Percentiles rank a stretch among this genome's conserved stretches.
phyloP scores from a whole-genome alignment of 75 land plant genomes.

The Cupressus sempervirens region DNA sequence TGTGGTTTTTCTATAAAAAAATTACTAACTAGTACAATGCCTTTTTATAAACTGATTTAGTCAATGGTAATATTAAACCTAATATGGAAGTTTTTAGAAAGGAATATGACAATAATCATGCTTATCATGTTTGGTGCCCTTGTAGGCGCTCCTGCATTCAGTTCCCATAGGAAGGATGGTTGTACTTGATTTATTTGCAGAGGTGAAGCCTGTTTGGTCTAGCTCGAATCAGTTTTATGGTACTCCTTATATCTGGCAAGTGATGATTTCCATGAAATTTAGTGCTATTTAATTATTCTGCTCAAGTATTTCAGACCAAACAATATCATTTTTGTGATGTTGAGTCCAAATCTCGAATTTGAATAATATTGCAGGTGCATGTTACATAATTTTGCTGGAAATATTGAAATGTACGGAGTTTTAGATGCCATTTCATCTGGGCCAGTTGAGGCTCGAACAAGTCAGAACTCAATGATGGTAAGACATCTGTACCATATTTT shows the following conservation, averaged over 20 bases:
- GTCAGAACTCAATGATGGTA: conserved; percentile 71
- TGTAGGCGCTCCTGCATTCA: conserved; percentile 72
- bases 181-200: conserved; percentile 79
- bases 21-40: no score
- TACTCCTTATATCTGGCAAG: conserved; percentile 78
- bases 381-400: conserved; percentile 86
- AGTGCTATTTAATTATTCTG: neutral
- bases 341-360: conserved; percentile 4
- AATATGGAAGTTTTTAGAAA: neutral
- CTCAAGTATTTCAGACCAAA: neutral
- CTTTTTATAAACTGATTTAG: neutral
- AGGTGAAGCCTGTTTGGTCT: conserved; percentile 72
- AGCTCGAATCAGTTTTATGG: conserved; percentile 75
- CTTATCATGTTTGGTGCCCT: neutral
- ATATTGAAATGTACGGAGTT: conserved; percentile 79
- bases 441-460: conserved; percentile 60
- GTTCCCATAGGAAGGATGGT: conserved; percentile 72
- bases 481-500: neutral
- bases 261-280: neutral
- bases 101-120: neutral
- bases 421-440: conserved; percentile 60
- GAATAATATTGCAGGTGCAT: conserved; percentile 55
- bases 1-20: no score
- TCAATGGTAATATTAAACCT: neutral
- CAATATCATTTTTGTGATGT: neutral